These are phyloP conservation scores for Talaromyces thailandensis DNA, from an alignment of 495 filamentous ascomycete genomes.

Conservation along the genomic window DNA sequence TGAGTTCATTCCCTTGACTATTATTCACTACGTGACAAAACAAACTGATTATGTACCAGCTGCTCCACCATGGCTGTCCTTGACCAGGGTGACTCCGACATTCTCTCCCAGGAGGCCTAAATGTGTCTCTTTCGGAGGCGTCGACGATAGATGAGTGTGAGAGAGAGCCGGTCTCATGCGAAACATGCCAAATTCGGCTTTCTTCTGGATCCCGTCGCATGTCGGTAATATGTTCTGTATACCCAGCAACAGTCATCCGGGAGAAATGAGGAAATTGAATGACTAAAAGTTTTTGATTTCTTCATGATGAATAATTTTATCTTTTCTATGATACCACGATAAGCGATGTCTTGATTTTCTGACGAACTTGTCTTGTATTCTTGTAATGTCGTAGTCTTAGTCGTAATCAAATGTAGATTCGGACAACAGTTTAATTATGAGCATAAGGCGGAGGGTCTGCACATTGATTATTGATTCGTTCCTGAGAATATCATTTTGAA, in stretches of 20 bases:
- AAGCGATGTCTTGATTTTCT: background rate
- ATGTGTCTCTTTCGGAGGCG: background rate
- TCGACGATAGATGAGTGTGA: background rate
- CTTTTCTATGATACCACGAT: constrained; percentile 5
- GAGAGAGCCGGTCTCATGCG: background rate
- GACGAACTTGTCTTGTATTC: background rate
- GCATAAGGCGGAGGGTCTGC: background rate
- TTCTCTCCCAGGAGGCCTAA: constrained; percentile 46
- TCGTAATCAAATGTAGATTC: background rate
- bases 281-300: background rate
- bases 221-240: background rate
- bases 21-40: background rate
- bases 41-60: constrained; percentile 21
- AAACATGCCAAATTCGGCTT: background rate
- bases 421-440: background rate
- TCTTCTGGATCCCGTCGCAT: background rate
- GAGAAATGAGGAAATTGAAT: background rate
- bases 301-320: background rate
- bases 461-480: background rate
- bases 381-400: background rate
- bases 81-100: constrained; percentile 97
- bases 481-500: background rate
- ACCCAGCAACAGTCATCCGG: background rate
- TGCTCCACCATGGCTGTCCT: constrained; percentile 93
- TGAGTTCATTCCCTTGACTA: background rate